Conservation (phyloP, 129 eudicot genomes). For the Dittrichia graveolens region DNA sequence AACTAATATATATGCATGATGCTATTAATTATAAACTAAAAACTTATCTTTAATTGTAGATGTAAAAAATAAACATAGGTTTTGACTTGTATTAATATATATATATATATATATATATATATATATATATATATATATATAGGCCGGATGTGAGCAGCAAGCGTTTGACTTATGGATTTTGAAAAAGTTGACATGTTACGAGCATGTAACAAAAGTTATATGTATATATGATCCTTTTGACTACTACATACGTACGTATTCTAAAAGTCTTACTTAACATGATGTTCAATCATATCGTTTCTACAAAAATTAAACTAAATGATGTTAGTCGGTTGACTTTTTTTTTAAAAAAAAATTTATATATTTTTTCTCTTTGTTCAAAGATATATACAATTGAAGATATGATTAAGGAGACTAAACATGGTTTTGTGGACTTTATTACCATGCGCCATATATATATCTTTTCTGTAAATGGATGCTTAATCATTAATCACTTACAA, state of each 20-base stretch:
- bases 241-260: too few relatives aligned
- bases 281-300: constrained; percentile 2
- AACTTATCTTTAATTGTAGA: too few relatives aligned
- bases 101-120: too few relatives aligned
- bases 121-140: too few relatives aligned
- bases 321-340: constrained; percentile 35
- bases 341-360: neutral
- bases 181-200: constrained; percentile 1
- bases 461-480: constrained; percentile 40
- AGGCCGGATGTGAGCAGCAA: neutral
- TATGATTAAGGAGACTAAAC: neutral
- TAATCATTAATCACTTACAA: constrained; percentile 43
- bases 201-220: constrained; percentile 29
- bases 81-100: too few relatives aligned
- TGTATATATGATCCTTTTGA: constrained; percentile 36
- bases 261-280: constrained; percentile 11
- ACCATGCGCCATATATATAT: constrained; percentile 6
- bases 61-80: neutral
- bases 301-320: neutral
- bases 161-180: constrained; percentile 30
- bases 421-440: constrained; percentile 9
- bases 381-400: neutral
- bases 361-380: neutral
- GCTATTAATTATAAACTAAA: too few relatives aligned
- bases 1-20: too few relatives aligned